Evolutionary conservation across 371 early-diverging fungal species (phyloP).

Genomic region (Mucor velutinosus): DNA sequence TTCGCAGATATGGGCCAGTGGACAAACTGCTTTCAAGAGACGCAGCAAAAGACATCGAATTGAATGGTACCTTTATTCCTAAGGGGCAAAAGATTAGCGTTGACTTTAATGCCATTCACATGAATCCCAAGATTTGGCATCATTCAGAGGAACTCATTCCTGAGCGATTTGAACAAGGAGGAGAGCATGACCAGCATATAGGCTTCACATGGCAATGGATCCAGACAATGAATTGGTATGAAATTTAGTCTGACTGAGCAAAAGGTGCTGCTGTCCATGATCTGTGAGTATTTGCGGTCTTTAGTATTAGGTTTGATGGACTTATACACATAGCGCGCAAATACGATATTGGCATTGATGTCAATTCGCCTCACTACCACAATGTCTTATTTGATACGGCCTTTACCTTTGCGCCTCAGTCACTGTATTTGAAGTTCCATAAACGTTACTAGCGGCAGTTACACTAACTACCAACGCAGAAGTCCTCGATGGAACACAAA

Average conservation of each 20-base stretch:
- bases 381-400: not conserved
- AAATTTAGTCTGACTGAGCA: conserved; percentile 61
- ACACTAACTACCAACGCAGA: not conserved
- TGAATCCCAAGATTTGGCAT: conserved; percentile 40
- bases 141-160: conserved; percentile 51
- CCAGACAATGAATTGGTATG: conserved; percentile 61
- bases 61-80: conserved; percentile 12
- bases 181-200: conserved; percentile 27
- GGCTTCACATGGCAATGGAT: conserved; percentile 49
- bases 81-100: conserved; percentile 15
- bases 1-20: conserved; percentile 14
- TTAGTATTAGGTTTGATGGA: not conserved
- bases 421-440: not conserved
- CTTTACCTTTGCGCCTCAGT: not conserved
- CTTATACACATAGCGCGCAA: not conserved
- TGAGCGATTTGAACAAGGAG: conserved; percentile 49
- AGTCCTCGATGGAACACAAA: not conserved
- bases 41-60: conserved; percentile 6
- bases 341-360: conserved; percentile 5
- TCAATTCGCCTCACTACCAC: not conserved
- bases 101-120: conserved; percentile 18
- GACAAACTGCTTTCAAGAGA: conserved; percentile 19
- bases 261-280: conserved; percentile 53
- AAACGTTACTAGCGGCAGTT: conserved; percentile 1
- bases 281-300: conserved; percentile 32